Base-by-base conservation (phyloP, 805 yeast genomes). In the Saturnispora halmiae region DNA sequence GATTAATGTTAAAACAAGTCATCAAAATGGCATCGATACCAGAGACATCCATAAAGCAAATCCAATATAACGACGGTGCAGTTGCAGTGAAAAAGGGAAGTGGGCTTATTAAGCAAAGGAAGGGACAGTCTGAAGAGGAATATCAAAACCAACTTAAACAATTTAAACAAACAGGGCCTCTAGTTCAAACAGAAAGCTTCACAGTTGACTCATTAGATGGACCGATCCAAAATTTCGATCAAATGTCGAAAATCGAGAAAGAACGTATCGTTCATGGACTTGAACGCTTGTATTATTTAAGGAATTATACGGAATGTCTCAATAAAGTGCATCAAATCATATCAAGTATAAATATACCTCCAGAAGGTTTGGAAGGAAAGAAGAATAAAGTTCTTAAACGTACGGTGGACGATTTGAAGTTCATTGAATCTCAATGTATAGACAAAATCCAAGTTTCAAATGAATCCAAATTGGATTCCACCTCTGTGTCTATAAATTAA, bases 41-140 rank as follows among this genome's bases (percentile, higher is more conserved):
- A 19, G 30, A 31, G 27, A 38, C 45, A 38, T 14, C 25, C 19
- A 28, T 36, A 5, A 32, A 36, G n/a, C 47, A 46, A 15, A 38
- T 51, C 4, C 40, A 38, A n/a, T 54, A 54, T 27, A 54, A 53
- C 38, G 54, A 53, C 11, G 72, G 75, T 1, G 67, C 65, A 46
- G 72, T 71, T 2, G 45, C 60, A 2, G 73, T 71, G 4, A 56
- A 60, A 27, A 70, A 65, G 43, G 62, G 71, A 1, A 66, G 73
- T 1, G 77, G 77, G 0, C 61, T 66, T 41, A 53, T 56, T 3
- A 70, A 67, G 41, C 56, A 67, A 20, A 69, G 95, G 31, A 84
- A 82, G 51, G 79, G 77, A 0, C 96, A 86, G 54, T 53, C 80
- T 0, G 77, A 75, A 31, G 88, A 78, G 40, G 82, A 73, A 42